A percentile compares a stretch with the other conserved stretches of the same genome.
These are phyloP conservation scores for Dichomitus squalens DNA, from an alignment of 1,284 basidiomycete genomes.

Conservation along the genomic window DNA sequence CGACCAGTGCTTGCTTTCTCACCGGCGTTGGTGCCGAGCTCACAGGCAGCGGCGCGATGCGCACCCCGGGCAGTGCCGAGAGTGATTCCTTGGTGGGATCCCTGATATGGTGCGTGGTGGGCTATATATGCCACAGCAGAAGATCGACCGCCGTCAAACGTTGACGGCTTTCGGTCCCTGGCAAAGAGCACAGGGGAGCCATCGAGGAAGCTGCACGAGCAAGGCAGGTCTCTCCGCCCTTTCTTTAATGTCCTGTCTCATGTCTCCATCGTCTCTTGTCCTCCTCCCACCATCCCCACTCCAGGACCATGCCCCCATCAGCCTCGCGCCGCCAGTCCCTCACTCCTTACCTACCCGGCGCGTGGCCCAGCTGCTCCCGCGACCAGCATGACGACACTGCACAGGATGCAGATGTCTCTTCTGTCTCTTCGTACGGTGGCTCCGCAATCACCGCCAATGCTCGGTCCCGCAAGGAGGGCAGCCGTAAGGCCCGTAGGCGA, in stretches of 20 bases:
- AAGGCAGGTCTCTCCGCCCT: constrained; percentile 19
- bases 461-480: neutral
- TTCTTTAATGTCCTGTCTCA: neutral
- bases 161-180: constrained; percentile 12
- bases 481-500: constrained; percentile 11
- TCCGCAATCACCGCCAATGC: neutral
- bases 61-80: neutral
- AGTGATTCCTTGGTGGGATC: neutral
- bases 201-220: constrained; percentile 15
- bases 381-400: constrained; percentile 12
- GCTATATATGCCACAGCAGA: constrained; percentile 9
- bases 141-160: constrained; percentile 10
- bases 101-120: constrained; percentile 12
- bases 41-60: neutral
- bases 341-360: constrained; percentile 32
- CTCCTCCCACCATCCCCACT: constrained; percentile 10
- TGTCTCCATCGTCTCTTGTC: neutral
- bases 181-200: constrained; percentile 8
- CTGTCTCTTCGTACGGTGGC: constrained; percentile 7
- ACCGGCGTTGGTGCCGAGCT: neutral
- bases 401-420: constrained; percentile 13
- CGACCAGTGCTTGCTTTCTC: neutral
- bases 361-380: constrained; percentile 31
- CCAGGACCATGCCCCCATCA: constrained; percentile 22
- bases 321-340: constrained; percentile 22